These are phyloP conservation scores for Hypoxylon rubiginosum DNA, from an alignment of 2,329 filamentous ascomycete genomes.

Conservation along the genomic window DNA sequence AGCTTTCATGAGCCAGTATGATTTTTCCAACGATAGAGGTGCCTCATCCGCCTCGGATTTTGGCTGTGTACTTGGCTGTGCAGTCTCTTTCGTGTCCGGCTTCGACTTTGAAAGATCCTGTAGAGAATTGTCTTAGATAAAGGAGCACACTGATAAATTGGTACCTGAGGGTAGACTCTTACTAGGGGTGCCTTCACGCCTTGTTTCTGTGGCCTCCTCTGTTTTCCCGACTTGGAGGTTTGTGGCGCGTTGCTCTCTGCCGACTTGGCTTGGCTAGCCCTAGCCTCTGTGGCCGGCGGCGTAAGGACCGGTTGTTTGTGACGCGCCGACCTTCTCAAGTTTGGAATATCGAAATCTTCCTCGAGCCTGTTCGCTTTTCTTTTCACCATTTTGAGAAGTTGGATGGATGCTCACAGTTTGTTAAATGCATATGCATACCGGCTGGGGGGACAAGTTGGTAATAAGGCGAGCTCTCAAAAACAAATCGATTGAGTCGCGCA, in stretches of 20 bases:
- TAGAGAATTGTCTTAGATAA: slow-evolving; percentile 13
- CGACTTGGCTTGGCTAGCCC: slow-evolving; percentile 3
- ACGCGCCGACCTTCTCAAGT: slow-evolving; percentile 44
- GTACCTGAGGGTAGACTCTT: slow-evolving; percentile 4
- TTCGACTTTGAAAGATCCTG: slow-evolving; percentile 25
- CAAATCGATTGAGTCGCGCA: background rate
- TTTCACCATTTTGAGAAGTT: slow-evolving; percentile 40
- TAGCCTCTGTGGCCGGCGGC: slow-evolving; percentile 8
- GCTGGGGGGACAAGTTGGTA: background rate
- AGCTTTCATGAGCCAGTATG: slow-evolving; percentile 87
- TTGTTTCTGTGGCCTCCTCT: slow-evolving; percentile 18
- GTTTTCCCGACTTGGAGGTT: slow-evolving; percentile 5
- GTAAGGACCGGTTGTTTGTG: slow-evolving; percentile 32
- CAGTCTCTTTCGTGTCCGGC: slow-evolving; percentile 23
- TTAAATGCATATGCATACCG: background rate
- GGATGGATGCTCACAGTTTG: background rate
- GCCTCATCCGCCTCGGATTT: slow-evolving; percentile 22
- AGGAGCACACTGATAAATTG: background rate
- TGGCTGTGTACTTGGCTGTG: slow-evolving; percentile 24
- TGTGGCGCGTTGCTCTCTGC: slow-evolving; percentile 6
- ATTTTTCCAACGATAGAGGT: slow-evolving; percentile 39
- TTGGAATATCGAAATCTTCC: slow-evolving; percentile 21
- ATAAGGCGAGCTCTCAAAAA: background rate
- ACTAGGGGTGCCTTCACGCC: slow-evolving; percentile 13
- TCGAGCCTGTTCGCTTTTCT: slow-evolving; percentile 41